Conservation (phyloP, 2,329 filamentous ascomycete species). For the Elsinoe ampelina region DNA sequence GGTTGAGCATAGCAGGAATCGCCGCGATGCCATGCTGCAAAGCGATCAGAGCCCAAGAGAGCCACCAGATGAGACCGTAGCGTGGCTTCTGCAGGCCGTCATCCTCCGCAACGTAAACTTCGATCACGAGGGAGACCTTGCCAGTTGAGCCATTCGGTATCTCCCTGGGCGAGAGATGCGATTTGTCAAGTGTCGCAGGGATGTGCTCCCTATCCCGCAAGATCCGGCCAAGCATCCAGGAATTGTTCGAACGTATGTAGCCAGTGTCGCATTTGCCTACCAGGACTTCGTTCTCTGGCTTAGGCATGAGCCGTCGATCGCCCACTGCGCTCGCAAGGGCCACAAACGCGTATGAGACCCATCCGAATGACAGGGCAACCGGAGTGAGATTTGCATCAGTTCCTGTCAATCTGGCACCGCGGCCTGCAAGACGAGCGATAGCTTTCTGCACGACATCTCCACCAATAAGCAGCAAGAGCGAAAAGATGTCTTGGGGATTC, state of each 20-base stretch:
- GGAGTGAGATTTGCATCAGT: not conserved
- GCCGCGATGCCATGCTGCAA: not conserved
- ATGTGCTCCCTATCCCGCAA: not conserved
- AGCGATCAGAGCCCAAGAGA: not conserved
- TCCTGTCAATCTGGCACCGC: too few species aligned
- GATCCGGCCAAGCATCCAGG: not conserved
- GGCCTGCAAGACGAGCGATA: not conserved
- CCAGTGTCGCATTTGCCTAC: not conserved
- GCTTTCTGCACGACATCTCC: slow-evolving; percentile 6
- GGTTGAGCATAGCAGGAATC: not conserved
- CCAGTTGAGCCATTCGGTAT: not conserved
- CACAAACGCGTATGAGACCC: not conserved
- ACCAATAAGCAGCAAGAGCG: slow-evolving; percentile 9
- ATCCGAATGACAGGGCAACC: not conserved
- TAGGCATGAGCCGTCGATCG: not conserved
- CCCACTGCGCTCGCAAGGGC: not conserved
- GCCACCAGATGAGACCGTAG: not conserved
- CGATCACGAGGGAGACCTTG: not conserved
- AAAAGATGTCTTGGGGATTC: slow-evolving; percentile 12
- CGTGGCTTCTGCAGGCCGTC: not conserved
- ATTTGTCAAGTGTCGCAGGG: not conserved
- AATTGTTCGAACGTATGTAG: not conserved
- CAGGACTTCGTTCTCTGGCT: not conserved
- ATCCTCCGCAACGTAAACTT: not conserved
- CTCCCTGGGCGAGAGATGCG: too few species aligned